phyloP scores from a whole-genome alignment of 352 stramenopile genomes.

The Globisporangium middletonii region DNA sequence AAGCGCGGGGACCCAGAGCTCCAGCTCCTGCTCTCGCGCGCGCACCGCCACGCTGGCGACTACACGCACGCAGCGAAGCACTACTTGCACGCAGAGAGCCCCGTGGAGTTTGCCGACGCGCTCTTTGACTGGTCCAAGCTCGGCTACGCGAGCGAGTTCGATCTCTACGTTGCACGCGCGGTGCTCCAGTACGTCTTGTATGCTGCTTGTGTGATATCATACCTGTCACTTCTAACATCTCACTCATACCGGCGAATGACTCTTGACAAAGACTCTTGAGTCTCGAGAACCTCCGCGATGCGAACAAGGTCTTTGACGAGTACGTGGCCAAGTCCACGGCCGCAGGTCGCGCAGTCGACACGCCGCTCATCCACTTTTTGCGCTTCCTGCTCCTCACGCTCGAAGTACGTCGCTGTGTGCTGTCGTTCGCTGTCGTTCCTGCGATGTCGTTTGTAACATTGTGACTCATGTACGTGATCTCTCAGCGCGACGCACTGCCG shows the following conservation, averaged over 20 bases:
- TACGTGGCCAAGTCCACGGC: constrained; percentile 51
- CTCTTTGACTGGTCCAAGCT: constrained; percentile 70
- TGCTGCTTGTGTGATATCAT: neutral
- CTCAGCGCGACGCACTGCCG: constrained; percentile 70
- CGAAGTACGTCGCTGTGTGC: constrained; percentile 35
- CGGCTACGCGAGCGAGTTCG: constrained; percentile 75
- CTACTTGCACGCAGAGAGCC: constrained; percentile 72
- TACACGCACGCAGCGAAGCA: constrained; percentile 68
- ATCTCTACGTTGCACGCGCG: constrained; percentile 69
- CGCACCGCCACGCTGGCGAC: constrained; percentile 46
- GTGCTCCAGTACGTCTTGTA: constrained; percentile 68
- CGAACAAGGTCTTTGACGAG: constrained; percentile 69
- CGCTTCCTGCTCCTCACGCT: constrained; percentile 81
- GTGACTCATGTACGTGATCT: constrained; percentile 36
- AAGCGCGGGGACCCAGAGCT: constrained; percentile 74
- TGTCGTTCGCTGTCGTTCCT: neutral
- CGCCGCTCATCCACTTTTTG: constrained; percentile 82
- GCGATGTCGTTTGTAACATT: neutral
- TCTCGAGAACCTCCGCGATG: constrained; percentile 83
- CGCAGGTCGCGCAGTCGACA: constrained; percentile 35
- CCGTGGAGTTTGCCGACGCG: constrained; percentile 56
- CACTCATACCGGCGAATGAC: constrained; percentile 1
- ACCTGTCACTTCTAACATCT: neutral
- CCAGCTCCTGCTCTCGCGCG: constrained; percentile 59
- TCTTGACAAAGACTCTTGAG: constrained; percentile 46